Conservation (phyloP, 345 rosid genomes). For the Abelmoschus esculentus region DNA sequence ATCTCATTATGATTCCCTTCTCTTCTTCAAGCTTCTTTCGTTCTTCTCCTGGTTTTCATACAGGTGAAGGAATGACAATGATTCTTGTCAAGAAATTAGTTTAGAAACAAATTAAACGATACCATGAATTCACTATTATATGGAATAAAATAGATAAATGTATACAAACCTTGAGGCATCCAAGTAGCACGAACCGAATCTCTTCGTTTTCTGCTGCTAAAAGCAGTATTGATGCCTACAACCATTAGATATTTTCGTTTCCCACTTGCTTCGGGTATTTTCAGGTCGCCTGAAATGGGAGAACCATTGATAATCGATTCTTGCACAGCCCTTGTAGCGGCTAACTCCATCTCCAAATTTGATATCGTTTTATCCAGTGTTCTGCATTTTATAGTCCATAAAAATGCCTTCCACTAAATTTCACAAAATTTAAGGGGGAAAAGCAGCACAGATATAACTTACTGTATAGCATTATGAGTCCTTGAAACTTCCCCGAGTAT, state of each 20-base stretch:
- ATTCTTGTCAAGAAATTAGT: background rate
- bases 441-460: conserved; percentile 11
- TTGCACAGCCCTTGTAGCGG: conserved; percentile 61
- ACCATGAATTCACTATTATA: background rate
- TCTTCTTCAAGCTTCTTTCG: conserved; percentile 91
- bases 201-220: conserved; percentile 91
- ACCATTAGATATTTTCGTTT: conserved; percentile 75
- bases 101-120: background rate
- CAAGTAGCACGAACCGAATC: conserved; percentile 93
- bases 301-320: conserved; percentile 58
- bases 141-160: background rate
- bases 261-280: conserved; percentile 23
- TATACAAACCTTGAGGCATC: conserved; percentile 84
- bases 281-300: conserved; percentile 43
- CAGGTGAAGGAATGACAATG: background rate
- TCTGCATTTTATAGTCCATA: conserved; percentile 26
- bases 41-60: conserved; percentile 49
- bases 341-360: conserved; percentile 69
- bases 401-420: conserved; percentile 8
- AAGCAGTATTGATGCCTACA: conserved; percentile 85
- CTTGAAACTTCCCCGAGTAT: conserved; percentile 54
- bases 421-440: background rate
- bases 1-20: conserved; percentile 90
- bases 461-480: conserved; percentile 63
- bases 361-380: conserved; percentile 66